These are phyloP conservation scores for Chlamydomonas eustigma DNA, from an alignment of 139 green algal species.

Conservation along the genomic window DNA sequence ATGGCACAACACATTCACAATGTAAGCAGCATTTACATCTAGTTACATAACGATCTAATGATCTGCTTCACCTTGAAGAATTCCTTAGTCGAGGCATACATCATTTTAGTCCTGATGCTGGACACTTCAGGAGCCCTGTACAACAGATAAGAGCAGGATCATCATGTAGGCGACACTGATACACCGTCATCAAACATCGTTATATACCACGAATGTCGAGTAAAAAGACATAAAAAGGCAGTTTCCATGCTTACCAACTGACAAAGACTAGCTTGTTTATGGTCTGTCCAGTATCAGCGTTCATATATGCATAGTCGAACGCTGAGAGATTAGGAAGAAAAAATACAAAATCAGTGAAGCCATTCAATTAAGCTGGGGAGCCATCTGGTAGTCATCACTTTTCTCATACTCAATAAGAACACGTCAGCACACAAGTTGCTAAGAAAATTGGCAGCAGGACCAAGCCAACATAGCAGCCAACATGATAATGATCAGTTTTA, in stretches of 20 bases:
- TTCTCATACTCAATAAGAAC: too few relatives aligned
- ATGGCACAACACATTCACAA: too few relatives aligned
- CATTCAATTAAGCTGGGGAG: too few relatives aligned
- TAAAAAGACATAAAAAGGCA: background rate
- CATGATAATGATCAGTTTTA: too few relatives aligned
- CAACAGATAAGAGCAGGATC: slow-evolving; percentile 1
- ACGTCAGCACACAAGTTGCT: too few relatives aligned
- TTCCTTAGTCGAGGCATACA: slow-evolving; percentile 88
- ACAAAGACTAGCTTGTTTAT: slow-evolving; percentile 85
- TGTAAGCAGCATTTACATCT: too few relatives aligned
- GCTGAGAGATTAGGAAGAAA: slow-evolving; percentile 42
- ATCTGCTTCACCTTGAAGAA: slow-evolving; percentile 79
- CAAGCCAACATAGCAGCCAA: too few relatives aligned
- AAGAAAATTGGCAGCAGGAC: background rate
- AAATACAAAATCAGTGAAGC: too few relatives aligned
- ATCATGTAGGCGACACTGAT: too few relatives aligned
- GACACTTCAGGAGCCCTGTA: slow-evolving; percentile 69
- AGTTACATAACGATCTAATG: too few relatives aligned
- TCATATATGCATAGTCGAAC: slow-evolving; percentile 76
- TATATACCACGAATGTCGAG: background rate
- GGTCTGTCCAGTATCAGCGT: slow-evolving; percentile 56
- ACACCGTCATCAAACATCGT: too few relatives aligned
- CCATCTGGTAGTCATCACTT: too few relatives aligned
- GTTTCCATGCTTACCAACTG: slow-evolving; percentile 58
- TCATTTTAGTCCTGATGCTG: slow-evolving; percentile 78